Conservation (phyloP, 2,329 filamentous ascomycete genomes). For the Mycosphaerelloides madeirae region DNA sequence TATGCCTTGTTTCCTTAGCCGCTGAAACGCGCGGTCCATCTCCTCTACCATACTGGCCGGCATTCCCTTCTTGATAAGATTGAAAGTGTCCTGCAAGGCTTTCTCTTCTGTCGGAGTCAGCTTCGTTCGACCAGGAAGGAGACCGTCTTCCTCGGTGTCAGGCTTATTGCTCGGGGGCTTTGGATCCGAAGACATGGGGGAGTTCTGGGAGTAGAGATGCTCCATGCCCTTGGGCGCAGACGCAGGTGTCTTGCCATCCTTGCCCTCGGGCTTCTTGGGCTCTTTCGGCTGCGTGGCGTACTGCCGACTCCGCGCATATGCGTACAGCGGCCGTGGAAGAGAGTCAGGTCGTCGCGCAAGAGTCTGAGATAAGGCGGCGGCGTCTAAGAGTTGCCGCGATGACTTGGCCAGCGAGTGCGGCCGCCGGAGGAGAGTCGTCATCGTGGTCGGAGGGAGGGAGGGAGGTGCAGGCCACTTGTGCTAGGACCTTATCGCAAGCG, state of each 20-base stretch:
- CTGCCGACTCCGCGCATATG: constrained; percentile 39
- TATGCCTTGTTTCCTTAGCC: constrained; percentile 64
- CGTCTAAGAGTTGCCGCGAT: constrained; percentile 32
- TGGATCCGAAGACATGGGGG: constrained; percentile 34
- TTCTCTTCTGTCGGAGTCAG: constrained; percentile 54
- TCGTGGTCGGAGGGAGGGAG: constrained; percentile 12
- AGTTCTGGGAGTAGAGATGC: constrained; percentile 42
- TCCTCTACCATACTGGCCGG: constrained; percentile 58
- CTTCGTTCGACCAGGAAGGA: constrained; percentile 35
- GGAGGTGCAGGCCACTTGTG: not conserved
- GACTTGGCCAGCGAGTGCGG: constrained; percentile 32
- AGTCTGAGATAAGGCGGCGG: constrained; percentile 31
- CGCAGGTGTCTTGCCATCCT: constrained; percentile 32
- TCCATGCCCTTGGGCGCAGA: constrained; percentile 41
- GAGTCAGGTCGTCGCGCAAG: constrained; percentile 35
- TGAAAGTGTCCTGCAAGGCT: constrained; percentile 54
- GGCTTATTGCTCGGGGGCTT: constrained; percentile 32
- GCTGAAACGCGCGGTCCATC: constrained; percentile 56
- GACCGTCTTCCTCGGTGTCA: constrained; percentile 36
- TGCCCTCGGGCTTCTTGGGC: constrained; percentile 43
- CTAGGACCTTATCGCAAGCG: not conserved
- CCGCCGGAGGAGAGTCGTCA: constrained; percentile 34
- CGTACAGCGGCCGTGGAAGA: constrained; percentile 40
- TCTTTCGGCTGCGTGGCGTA: constrained; percentile 44
- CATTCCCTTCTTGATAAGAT: constrained; percentile 53